Base-by-base conservation (phyloP, 2,329 filamentous ascomycete genomes). In the Hypocreales sp. region DNA sequence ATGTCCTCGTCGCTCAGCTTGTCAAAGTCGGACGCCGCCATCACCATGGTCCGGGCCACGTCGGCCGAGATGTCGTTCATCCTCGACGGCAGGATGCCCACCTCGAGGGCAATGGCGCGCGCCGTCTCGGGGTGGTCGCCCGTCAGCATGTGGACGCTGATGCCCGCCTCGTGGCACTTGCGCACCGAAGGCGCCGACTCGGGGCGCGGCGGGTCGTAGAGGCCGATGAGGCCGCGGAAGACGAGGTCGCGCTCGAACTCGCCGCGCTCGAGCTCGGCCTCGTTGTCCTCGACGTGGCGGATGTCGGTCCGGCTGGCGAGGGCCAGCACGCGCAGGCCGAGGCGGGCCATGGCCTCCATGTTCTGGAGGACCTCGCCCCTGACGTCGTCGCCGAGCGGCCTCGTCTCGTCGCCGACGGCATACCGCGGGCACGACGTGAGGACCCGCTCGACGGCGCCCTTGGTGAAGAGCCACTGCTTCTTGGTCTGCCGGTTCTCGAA, bases 161-260 rank as follows among this genome's bases (percentile, higher is more conserved):
- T 67, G 15, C 72, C 72, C 20, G 72, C 72, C 30, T 62, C 55
- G 34, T 72, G 67, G 39, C 70, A 76, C 28, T 56, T 53, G 15
- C 53, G 47, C 24, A 77, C 70, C 0, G 70, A 67, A 2, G 56
- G 64, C 2, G 61, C 67, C 4, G 75, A 75, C 41, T 80, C 77
- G 0, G 67, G 60, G 2, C 76, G 73, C 35, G 76, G 77, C 4
- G 77, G 76, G 33, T 81, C 76, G 35, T 79, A 79, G n/a, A 82
- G 59, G 26, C 75, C 77, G 34, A 80, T 66, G 8, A 83, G 58
- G 2, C 79, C 79, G 19, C 71, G 63, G 53, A 80, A 79, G 23
- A 60, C 55, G 17, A 83, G 62, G 12, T 71, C 58, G 12, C 58
- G 57, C 41, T 81, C 77, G 9, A 79, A 57, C 4, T 60, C 47